These are phyloP conservation scores for Petunia axillaris DNA, from an alignment of 257 asterid genomes.

Conservation along the genomic window DNA sequence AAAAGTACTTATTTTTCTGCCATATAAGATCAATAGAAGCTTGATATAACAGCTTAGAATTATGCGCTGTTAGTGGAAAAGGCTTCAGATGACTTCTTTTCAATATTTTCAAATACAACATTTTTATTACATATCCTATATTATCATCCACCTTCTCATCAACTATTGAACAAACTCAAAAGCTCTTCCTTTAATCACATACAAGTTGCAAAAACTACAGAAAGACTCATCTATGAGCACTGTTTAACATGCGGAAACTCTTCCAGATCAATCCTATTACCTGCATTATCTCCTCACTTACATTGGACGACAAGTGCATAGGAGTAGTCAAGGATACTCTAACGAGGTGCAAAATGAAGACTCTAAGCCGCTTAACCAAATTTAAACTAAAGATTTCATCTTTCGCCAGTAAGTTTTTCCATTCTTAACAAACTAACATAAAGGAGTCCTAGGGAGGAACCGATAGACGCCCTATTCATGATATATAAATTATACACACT, in stretches of 20 bases:
- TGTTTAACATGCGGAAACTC: no score
- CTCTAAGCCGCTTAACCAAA: background rate
- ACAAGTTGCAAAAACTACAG: background rate
- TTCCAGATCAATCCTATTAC: background rate
- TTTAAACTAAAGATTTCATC: background rate
- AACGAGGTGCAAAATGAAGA: background rate
- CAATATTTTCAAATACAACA: no score
- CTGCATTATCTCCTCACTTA: background rate
- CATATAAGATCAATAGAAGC: background rate
- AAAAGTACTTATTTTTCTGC: background rate
- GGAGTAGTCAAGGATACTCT: background rate
- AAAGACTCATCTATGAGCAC: background rate
- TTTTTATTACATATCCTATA: no score
- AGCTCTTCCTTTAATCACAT: background rate
- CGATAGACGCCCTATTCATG: background rate
- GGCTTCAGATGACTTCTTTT: no score
- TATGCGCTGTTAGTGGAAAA: background rate
- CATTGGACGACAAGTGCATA: background rate
- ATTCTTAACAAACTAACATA: background rate
- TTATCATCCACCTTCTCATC: slow-evolving; percentile 1
- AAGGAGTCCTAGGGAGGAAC: background rate
- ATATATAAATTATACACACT: no score
- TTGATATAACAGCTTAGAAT: background rate
- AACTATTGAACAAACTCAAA: background rate
- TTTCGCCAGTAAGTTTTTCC: background rate